These are phyloP conservation scores for Plasmodium knowlesi DNA, from an alignment of 169 alveolate genomes.

Conservation along the genomic window DNA sequence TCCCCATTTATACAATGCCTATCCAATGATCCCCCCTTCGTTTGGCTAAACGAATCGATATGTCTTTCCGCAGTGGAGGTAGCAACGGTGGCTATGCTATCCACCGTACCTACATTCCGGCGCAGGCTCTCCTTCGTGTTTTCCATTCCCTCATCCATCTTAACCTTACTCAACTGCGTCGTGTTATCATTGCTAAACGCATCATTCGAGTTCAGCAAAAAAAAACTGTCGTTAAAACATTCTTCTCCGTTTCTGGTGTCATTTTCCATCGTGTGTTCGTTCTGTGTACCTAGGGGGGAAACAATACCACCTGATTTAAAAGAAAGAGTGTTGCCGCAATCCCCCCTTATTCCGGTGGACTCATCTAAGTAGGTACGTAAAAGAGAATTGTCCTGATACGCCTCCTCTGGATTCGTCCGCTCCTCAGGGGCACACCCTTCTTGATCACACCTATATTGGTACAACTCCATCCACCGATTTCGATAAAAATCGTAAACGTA, in stretches of 20 bases:
- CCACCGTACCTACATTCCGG: neutral
- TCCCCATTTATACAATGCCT: neutral
- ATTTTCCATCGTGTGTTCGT: neutral
- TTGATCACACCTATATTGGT: neutral
- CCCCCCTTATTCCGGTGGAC: neutral
- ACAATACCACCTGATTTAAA: neutral
- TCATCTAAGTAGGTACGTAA: neutral
- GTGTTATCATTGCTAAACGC: neutral
- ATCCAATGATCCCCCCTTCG: neutral
- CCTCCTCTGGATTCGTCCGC: neutral
- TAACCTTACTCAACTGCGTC: neutral
- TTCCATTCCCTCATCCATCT: neutral
- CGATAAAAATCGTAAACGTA: constrained; percentile 68
- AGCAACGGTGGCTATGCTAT: constrained; percentile 1
- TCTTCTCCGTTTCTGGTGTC: neutral
- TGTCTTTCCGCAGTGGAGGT: neutral
- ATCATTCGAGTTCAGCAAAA: neutral
- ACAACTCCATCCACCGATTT: constrained; percentile 58
- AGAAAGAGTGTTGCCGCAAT: neutral
- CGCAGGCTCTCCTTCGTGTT: neutral
- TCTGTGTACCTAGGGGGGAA: neutral
- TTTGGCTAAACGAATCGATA: neutral
- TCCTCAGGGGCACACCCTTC: neutral
- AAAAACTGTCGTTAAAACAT: neutral
- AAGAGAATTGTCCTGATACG: neutral